phyloP scores from a whole-genome alignment of 345 rosid genomes.

The Salix viminalis region DNA sequence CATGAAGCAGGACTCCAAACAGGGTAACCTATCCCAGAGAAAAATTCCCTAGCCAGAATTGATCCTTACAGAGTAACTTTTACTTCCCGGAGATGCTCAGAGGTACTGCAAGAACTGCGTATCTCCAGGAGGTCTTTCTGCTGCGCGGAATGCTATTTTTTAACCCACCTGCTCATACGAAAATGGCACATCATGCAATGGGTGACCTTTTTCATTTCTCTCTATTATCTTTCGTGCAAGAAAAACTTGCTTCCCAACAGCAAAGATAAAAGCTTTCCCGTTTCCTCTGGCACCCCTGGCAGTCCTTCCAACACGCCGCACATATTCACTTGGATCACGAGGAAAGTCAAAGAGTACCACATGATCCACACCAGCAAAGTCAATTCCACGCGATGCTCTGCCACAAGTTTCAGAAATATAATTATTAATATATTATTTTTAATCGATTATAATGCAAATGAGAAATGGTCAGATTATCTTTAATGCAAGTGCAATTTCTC shows the following conservation, averaged over 20 bases:
- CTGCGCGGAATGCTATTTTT: neutral
- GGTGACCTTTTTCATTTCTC: slow-evolving; percentile 80
- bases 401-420: slow-evolving; percentile 15
- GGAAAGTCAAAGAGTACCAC: slow-evolving; percentile 84
- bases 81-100: no score
- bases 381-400: slow-evolving; percentile 90
- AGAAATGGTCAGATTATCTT: neutral
- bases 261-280: slow-evolving; percentile 84
- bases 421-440: neutral
- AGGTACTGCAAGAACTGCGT: no score
- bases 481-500: no score
- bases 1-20: no score
- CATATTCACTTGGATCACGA: slow-evolving; percentile 90
- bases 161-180: slow-evolving; percentile 51
- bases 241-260: slow-evolving; percentile 83
- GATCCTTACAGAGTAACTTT: neutral
- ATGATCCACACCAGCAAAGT: slow-evolving; percentile 76
- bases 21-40: neutral
- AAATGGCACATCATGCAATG: slow-evolving; percentile 83
- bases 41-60: neutral
- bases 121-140: no score
- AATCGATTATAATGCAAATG: neutral
- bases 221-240: slow-evolving; percentile 66
- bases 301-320: slow-evolving; percentile 90
- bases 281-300: slow-evolving; percentile 89